Percentiles rank a stretch among this genome's conserved stretches.
phyloP scores from a whole-genome alignment of 345 rosid genomes.

The Ailanthus altissimus region DNA sequence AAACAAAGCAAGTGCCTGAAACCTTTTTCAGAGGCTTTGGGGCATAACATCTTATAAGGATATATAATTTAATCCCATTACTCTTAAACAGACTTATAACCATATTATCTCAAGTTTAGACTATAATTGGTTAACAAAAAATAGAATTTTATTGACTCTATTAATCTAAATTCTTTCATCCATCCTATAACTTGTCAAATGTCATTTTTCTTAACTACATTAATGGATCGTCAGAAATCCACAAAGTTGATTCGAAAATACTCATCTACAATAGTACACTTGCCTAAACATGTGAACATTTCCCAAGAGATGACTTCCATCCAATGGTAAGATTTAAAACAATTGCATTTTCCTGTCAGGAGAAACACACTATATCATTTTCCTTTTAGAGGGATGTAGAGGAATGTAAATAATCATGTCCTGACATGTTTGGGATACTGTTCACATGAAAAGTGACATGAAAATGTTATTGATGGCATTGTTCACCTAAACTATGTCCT shows the following conservation, averaged over 20 bases:
- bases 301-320: constrained; percentile 81
- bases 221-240: not conserved
- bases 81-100: not conserved
- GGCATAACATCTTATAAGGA: not conserved
- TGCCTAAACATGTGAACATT: constrained; percentile 86
- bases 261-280: constrained; percentile 25
- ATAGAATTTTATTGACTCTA: not conserved
- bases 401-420: not conserved
- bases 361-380: not conserved
- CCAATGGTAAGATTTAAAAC: constrained; percentile 72
- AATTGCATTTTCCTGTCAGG: constrained; percentile 71
- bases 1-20: not conserved
- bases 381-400: not conserved
- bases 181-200: not conserved
- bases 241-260: not conserved
- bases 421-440: too few relatives aligned
- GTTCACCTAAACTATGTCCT: too few relatives aligned
- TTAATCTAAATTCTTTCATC: not conserved
- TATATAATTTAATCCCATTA: not conserved
- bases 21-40: not conserved
- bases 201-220: not conserved
- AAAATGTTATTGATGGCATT: too few relatives aligned
- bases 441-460: too few relatives aligned
- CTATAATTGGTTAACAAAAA: too few relatives aligned
- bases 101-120: not conserved